Evolutionary conservation across 2,329 filamentous ascomycete species (phyloP), one percentile per base, ranked within the genome.

Genomic region (Monosporascus cannonballus): DNA sequence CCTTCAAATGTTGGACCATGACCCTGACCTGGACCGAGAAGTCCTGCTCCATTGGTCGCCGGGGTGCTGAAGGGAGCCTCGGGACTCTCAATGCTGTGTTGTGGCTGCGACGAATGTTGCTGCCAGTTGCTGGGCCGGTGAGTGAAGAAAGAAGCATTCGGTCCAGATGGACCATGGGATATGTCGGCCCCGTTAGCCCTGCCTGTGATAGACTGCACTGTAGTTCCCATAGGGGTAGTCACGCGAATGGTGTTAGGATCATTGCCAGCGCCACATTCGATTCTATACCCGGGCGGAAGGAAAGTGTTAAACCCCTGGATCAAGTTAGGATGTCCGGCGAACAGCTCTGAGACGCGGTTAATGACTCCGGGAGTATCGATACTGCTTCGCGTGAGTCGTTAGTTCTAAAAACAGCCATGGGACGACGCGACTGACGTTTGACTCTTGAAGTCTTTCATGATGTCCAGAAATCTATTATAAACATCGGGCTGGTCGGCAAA

Each of bases 371-470:
- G 94, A 0, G 94, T 99, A 68, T 99, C 94, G 63, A 99, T 99
- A 3, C 88, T 86, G 54, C 25, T 25, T 53, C 15, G 47, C 49
- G 58, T 76, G 57, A 74, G 64, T 54, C 47, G 46, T 42, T 47
- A 42, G 15, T 44, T 47, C 52, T 34, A 50, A 54, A 48, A 55
- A 52, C 46, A 44, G 41, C n/a, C 41, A 44, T 42, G 47, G 49
- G 22, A 14, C 41, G 44, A 47, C 51, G 49, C 18, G 36, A 80
- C 87, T 73, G 76, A 92, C 83, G 92, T 91, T 73, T 96, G 93
- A 64, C 91, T 96, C 73, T 99, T 99, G 70, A 99, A 99, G 63
- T 99, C 94, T 67, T 99, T 99, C 94, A 99, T 99, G 48, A 99
- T 99, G 63, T 99, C 94, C 46, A 99, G 75, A 63, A 99, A 97